Base-by-base conservation (phyloP, 768 basidiomycete species). In the Gelatoporia subvermispora region DNA sequence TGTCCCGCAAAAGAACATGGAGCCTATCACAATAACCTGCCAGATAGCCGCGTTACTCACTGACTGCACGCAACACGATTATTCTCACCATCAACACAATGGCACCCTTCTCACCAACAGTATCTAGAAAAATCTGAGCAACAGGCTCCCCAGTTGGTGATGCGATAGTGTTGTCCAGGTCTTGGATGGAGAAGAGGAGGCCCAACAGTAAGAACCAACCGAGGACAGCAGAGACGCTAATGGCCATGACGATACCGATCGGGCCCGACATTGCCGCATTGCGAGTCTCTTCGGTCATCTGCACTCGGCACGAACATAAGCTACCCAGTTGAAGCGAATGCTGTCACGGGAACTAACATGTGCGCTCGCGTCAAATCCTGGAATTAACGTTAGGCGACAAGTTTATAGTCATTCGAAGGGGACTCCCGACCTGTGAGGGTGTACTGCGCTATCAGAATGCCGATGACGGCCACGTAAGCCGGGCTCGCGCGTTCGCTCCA, bases 271-370 rank as follows among this genome's bases (percentile, higher is more conserved):
- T 82, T 20, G 68, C 68, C 18, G 68, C 68, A 56, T 77, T 85
- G 41, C 68, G 78, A 0, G 88, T 91, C 65, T 91, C 87, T 65
- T 89, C 87, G 0, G 83, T 84, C 84, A 86, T 84, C 81, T 84
- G 49, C 4, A 11, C 24, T 16, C 11, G 7, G 8, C 8, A 34
- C 45, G 13, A 36, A 11, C 22, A 41, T 38, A 9, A 24, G 39
- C n/a, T 41, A 4, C 16, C 34, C 21, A 3, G 34, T 17, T 20
- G 7, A 7, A 31, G n/a, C 35, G 9, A 36, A 1, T 18, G 4
- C 13, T 20, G 31, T n/a, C 17, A 28, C 36, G 17, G 28, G 11
- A 35, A 61, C 78, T 49, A 54, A 81, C 83, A 67, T 84, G 82
- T 44, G 85, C 76, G 60, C 84, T 78, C 15, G 85, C 86, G 58